Conservation (phyloP, 2,329 filamentous ascomycete species). For the Aurifilum marmelostoma region DNA sequence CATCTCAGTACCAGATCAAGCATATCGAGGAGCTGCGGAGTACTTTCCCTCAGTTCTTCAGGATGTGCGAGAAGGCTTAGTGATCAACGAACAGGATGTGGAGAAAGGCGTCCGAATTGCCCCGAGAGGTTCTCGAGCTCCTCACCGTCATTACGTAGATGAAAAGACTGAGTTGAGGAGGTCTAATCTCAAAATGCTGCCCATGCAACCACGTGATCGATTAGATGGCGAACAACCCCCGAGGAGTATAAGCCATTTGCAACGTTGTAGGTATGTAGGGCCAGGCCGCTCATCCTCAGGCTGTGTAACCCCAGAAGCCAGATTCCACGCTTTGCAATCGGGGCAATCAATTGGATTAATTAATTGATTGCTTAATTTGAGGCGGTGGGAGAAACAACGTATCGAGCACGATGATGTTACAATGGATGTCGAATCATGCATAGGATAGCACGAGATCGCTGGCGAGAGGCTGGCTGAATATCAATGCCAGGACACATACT, state of each 20-base stretch:
- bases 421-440: neutral
- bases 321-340: neutral
- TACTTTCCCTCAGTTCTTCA: constrained; percentile 86
- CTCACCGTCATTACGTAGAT: neutral
- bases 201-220: neutral
- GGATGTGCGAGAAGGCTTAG: constrained; percentile 38
- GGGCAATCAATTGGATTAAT: neutral
- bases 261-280: neutral
- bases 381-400: neutral
- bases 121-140: neutral
- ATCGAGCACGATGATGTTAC: neutral
- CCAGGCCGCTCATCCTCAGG: neutral
- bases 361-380: no score
- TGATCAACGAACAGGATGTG: neutral
- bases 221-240: neutral
- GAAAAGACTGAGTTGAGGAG: neutral
- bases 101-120: neutral
- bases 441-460: neutral
- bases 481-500: neutral
- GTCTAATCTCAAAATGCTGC: neutral
- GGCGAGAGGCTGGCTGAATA: neutral
- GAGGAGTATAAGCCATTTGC: neutral
- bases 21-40: constrained; percentile 74
- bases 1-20: constrained; percentile 75
- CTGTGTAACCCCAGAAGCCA: neutral